These are phyloP conservation scores for Termitomyces sp. DNA, from an alignment of 768 basidiomycete species.

Conservation along the genomic window DNA sequence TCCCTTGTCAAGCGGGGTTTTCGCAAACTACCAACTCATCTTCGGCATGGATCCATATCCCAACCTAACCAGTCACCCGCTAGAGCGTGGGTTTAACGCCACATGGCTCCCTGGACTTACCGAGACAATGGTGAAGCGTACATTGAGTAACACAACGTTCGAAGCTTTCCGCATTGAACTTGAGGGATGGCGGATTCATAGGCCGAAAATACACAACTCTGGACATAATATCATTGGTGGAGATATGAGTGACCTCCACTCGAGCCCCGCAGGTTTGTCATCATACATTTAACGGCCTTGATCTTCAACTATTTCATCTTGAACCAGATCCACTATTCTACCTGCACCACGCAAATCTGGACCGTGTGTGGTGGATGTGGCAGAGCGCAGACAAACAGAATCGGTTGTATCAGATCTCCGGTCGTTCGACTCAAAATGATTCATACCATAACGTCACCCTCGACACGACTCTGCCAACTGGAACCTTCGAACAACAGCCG, in stretches of 20 bases:
- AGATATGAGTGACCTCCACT: constrained; percentile 27
- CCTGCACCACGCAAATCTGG: constrained; percentile 33
- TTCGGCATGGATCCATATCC: constrained; percentile 27
- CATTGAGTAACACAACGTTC: constrained; percentile 17
- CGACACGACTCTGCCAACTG: constrained; percentile 18
- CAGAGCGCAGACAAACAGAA: constrained; percentile 17
- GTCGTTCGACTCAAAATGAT: constrained; percentile 22
- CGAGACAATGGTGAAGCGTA: constrained; percentile 13
- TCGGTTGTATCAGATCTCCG: constrained; percentile 29
- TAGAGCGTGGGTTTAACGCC: constrained; percentile 26
- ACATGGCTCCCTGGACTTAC: constrained; percentile 13
- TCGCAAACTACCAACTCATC: constrained; percentile 25
- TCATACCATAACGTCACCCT: constrained; percentile 27
- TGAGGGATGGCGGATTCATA: constrained; percentile 23
- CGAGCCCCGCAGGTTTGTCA: constrained; percentile 32
- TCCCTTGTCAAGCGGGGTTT: constrained; percentile 28
- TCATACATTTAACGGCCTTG: background rate
- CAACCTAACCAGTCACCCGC: constrained; percentile 22
- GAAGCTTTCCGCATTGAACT: constrained; percentile 30
- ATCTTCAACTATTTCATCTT: background rate
- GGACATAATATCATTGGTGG: constrained; percentile 31
- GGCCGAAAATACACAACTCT: constrained; percentile 25
- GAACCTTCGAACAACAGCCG: background rate
- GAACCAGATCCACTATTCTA: constrained; percentile 32
- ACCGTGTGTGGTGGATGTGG: constrained; percentile 39